Percentiles rank a stretch among this genome's conserved stretches.
phyloP scores from a whole-genome alignment of 2,329 filamentous ascomycete genomes.

The Xylariaceae sp. region DNA sequence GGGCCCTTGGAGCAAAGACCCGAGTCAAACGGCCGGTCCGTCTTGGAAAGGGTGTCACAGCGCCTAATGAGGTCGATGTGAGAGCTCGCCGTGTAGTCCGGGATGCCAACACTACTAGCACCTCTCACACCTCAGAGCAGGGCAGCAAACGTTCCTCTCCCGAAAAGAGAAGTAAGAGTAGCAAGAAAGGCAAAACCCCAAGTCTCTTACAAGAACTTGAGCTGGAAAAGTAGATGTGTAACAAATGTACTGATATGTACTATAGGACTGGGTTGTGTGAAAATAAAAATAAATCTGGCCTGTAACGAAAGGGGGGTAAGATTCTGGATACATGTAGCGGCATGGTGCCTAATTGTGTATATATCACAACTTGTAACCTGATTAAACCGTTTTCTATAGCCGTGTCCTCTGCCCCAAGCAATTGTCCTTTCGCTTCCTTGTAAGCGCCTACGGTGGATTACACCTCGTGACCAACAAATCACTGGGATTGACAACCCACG shows the following conservation, averaged over 20 bases:
- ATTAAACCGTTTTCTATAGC: no score
- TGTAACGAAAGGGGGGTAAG: not conserved
- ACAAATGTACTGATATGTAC: not conserved
- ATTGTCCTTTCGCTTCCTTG: no score
- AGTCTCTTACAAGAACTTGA: conserved; percentile 48
- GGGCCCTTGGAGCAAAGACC: conserved; percentile 94
- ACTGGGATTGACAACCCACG: no score
- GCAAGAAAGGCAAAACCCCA: conserved; percentile 42
- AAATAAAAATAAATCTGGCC: not conserved
- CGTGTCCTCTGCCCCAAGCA: no score
- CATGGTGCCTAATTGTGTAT: no score
- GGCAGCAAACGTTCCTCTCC: conserved; percentile 32
- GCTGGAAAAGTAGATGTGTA: conserved; percentile 6
- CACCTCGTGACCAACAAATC: no score
- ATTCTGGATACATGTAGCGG: no score
- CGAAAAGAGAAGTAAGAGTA: conserved; percentile 50
- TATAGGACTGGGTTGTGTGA: not conserved
- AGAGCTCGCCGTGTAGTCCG: conserved; percentile 43
- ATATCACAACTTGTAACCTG: no score
- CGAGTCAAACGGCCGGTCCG: conserved; percentile 67
- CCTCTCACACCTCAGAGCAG: conserved; percentile 48
- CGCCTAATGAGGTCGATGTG: conserved; percentile 53
- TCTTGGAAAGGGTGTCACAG: conserved; percentile 55
- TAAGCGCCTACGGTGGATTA: no score
- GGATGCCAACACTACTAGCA: conserved; percentile 43